Base-by-base conservation (phyloP, 768 basidiomycete genomes). In the Leccinellum albellum region DNA sequence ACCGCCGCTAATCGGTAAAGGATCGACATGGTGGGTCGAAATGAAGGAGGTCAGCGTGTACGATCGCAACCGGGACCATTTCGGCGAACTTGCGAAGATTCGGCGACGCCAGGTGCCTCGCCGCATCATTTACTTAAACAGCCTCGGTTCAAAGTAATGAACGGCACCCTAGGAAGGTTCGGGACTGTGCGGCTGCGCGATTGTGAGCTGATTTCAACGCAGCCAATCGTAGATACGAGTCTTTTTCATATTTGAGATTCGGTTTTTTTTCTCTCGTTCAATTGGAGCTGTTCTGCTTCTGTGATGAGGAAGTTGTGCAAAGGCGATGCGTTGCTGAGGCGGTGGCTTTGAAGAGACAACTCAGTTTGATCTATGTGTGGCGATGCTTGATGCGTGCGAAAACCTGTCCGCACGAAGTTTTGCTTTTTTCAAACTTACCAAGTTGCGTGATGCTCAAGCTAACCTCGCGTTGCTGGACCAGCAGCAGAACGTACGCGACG, bases 401-500 rank as follows among this genome's bases (percentile, higher is more conserved):
- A 37, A 37, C 35, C 35, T 37, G 35, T 37, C 35, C 4, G n/a
- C n/a, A n/a, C n/a, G n/a, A n/a, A n/a, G n/a, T n/a, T n/a, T n/a
- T n/a, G n/a, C n/a, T n/a, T n/a, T n/a, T 21, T 15, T 24, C 15
- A 26, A 42, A 45, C 14, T n/a, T n/a, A n/a, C n/a, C n/a, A n/a
- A n/a, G n/a, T n/a, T n/a, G n/a, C n/a, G n/a, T n/a, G n/a, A 70
- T 70, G 68, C 37, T 67, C 57, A 69, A 54, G 53, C 31, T 32
- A 5, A 17, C 33, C 7, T 35, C 17, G 33, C 33, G 26, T 49
- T 45, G 21, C 3, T 44, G n/a, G 42, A 14, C 21, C 31, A 33
- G 6, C 26, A 50, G 64, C 51, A 75, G 80, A 50, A 65, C 72
- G 0, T 81, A 81, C 60, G 79, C 80, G 12, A 76, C 83, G 0